These are phyloP conservation scores for Pseudogymnoascus verrucosus DNA, from an alignment of 2,329 filamentous ascomycete species.

Conservation along the genomic window DNA sequence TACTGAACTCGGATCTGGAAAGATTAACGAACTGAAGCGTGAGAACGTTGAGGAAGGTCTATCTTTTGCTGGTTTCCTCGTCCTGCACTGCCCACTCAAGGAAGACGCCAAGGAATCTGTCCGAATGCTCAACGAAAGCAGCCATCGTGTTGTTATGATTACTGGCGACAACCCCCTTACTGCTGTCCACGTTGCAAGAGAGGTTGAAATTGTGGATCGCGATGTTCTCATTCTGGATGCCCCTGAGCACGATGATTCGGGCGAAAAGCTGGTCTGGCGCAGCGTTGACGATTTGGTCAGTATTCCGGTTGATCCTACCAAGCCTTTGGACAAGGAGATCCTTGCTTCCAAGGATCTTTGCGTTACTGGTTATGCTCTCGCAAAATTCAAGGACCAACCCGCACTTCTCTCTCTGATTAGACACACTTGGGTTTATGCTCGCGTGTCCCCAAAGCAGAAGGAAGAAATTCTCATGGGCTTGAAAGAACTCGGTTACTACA, in stretches of 20 bases:
- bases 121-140: constrained; percentile 97
- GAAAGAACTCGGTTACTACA: constrained; percentile 95
- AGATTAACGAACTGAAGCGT: constrained; percentile 88
- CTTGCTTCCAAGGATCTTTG: constrained; percentile 84
- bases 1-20: constrained; percentile 70
- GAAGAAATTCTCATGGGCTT: constrained; percentile 95
- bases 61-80: constrained; percentile 88
- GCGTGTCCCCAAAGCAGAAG: constrained; percentile 97
- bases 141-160: constrained; percentile 97
- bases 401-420: constrained; percentile 73
- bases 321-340: constrained; percentile 74
- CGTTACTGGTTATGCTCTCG: constrained; percentile 87
- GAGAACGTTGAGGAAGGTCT: constrained; percentile 83
- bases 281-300: constrained; percentile 85
- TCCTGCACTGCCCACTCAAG: constrained; percentile 91
- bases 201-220: constrained; percentile 96
- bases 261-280: constrained; percentile 81
- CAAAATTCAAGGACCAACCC: constrained; percentile 75
- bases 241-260: constrained; percentile 78
- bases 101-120: constrained; percentile 92
- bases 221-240: constrained; percentile 92
- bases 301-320: constrained; percentile 76
- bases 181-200: constrained; percentile 86
- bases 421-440: constrained; percentile 94
- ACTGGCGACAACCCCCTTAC: constrained; percentile 97